A percentile compares a stretch with the other conserved stretches of the same genome.
Conservation (phyloP, 441 rosid species). For the Arabidopsis hybrid region DNA sequence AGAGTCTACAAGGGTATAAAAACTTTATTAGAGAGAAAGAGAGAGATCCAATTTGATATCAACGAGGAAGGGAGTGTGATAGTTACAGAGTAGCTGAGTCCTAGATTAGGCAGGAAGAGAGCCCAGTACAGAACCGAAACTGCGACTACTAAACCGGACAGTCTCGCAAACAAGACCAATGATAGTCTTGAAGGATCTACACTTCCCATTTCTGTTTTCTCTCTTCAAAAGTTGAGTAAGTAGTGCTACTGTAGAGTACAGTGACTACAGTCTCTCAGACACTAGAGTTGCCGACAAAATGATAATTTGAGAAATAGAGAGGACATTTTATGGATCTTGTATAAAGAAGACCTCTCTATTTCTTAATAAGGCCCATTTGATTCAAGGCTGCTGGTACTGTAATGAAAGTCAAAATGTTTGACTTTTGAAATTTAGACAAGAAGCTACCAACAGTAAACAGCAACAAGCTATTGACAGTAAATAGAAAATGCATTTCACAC, state of each 20-base stretch:
- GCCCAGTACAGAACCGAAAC: slow-evolving; percentile 72
- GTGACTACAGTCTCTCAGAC: background rate
- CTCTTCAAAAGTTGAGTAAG: slow-evolving; percentile 19
- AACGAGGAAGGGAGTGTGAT: background rate
- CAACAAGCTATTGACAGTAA: background rate
- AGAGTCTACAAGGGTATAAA: slow-evolving; percentile 55
- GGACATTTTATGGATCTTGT: background rate
- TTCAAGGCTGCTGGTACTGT: slow-evolving; percentile 17
- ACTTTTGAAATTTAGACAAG: background rate
- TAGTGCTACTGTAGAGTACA: background rate
- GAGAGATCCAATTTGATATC: background rate
- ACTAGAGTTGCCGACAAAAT: slow-evolving; percentile 26
- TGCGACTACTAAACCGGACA: slow-evolving; percentile 64
- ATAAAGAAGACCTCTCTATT: background rate
- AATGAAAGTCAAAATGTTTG: background rate
- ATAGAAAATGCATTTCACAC: background rate
- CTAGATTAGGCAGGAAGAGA: slow-evolving; percentile 53
- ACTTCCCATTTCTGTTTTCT: slow-evolving; percentile 32
- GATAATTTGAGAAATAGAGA: background rate
- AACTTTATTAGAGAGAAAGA: background rate
- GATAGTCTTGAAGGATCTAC: slow-evolving; percentile 38
- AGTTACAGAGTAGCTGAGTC: slow-evolving; percentile 67
- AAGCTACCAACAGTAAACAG: background rate
- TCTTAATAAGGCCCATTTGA: slow-evolving; percentile 29
- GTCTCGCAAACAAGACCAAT: slow-evolving; percentile 68